A percentile compares a stretch with the other conserved stretches of the same genome.
phyloP scores from a whole-genome alignment of 805 yeast genomes.

The Saccharomycopsis javanensis region DNA sequence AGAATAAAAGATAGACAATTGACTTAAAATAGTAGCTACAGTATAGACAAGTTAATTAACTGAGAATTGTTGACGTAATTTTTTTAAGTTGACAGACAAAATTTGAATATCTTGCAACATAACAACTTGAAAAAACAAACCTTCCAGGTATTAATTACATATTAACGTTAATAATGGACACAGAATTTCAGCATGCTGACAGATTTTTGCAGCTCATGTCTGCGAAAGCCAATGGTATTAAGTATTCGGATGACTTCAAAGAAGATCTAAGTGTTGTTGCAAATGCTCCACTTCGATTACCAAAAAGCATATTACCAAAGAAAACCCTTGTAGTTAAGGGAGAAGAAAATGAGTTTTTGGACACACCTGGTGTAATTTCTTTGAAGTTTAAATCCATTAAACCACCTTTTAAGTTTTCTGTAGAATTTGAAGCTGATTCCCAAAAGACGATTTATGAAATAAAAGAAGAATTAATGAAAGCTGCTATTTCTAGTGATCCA shows the following conservation, averaged over 20 bases:
- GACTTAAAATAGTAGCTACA: no score
- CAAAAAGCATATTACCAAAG: conserved; percentile 9
- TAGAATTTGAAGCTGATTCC: conserved; percentile 4
- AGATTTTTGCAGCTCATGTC: conserved; percentile 15
- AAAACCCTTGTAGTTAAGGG: neutral
- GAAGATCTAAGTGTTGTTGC: conserved; percentile 3
- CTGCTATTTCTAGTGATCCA: neutral
- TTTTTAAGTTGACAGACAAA: no score
- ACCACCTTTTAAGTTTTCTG: conserved; percentile 16
- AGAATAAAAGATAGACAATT: no score
- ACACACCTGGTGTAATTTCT: neutral
- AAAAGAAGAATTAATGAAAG: conserved; percentile 10
- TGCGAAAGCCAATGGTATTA: conserved; percentile 6
- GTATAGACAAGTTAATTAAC: no score
- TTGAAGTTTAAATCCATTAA: conserved; percentile 16
- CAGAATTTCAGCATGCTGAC: conserved; percentile 6
- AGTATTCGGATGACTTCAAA: conserved; percentile 10
- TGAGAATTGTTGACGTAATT: no score
- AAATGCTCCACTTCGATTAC: conserved; percentile 12
- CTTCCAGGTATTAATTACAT: neutral
- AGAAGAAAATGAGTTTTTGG: neutral
- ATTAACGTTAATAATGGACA: neutral
- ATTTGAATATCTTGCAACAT: neutral
- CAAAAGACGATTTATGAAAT: conserved; percentile 13
- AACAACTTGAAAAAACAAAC: no score